phyloP scores from a whole-genome alignment of 2,329 filamentous ascomycete species.

The Akanthomyces dipterigenus region DNA sequence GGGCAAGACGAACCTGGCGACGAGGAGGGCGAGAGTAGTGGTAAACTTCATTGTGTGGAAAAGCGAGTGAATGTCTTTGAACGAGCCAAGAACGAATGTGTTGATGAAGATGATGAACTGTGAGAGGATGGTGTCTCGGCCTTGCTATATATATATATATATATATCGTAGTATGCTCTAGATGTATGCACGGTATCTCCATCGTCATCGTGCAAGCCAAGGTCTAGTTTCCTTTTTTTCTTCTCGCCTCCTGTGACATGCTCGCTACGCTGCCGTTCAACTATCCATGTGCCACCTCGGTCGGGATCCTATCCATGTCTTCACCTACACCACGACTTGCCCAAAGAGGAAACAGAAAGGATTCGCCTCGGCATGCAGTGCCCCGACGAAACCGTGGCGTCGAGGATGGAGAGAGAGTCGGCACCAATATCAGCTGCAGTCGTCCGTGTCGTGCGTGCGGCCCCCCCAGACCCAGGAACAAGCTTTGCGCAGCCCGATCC shows the following conservation, averaged over 20 bases:
- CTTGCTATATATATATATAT: neutral
- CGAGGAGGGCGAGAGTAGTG: neutral
- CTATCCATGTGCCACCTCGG: neutral
- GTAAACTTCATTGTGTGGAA: slow-evolving; percentile 4
- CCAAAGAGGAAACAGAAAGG: neutral
- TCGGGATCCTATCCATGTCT: too few species aligned
- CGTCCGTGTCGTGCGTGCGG: neutral
- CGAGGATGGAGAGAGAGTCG: neutral
- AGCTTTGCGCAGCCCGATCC: neutral
- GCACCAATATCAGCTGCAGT: neutral
- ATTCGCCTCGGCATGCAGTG: neutral
- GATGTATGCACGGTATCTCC: neutral
- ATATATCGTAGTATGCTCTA: neutral
- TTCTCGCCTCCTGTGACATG: slow-evolving; percentile 3
- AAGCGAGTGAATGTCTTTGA: neutral
- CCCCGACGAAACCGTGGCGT: neutral
- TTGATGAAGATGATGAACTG: neutral
- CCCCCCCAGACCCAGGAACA: too few species aligned
- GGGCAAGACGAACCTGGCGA: neutral
- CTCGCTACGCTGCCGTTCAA: neutral
- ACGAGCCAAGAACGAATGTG: neutral
- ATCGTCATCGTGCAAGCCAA: neutral
- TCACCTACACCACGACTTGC: too few species aligned
- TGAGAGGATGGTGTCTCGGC: neutral
- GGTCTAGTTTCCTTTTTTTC: neutral